A percentile compares a stretch with the other conserved stretches of the same genome.
These are phyloP conservation scores for Glomus cerebriforme DNA, from an alignment of 192 early-diverging fungal genomes.

Conservation along the genomic window DNA sequence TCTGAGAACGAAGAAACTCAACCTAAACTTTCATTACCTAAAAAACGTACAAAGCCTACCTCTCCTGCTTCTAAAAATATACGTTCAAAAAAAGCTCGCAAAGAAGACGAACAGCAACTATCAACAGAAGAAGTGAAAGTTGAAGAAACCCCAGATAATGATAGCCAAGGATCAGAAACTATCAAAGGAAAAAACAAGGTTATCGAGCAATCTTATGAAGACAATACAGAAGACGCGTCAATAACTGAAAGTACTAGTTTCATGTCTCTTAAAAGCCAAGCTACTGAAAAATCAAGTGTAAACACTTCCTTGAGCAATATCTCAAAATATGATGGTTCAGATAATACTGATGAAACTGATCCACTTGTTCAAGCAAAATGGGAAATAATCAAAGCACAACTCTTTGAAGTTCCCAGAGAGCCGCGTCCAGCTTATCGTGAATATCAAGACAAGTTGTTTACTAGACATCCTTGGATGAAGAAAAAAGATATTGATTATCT, in stretches of 20 bases:
- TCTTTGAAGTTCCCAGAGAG: slow-evolving; percentile 3
- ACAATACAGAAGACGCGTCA: background rate
- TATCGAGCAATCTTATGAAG: background rate
- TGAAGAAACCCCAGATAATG: background rate
- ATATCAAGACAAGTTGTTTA: background rate
- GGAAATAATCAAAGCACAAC: slow-evolving; percentile 1
- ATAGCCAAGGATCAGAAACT: background rate
- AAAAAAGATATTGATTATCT: slow-evolving; percentile 20
- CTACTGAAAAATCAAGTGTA: background rate
- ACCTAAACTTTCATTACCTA: background rate
- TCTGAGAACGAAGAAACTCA: background rate
- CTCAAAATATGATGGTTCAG: background rate
- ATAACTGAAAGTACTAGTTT: background rate
- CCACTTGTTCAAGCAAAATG: background rate
- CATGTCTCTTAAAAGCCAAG: background rate
- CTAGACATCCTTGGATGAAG: slow-evolving; percentile 15
- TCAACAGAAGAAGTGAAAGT: background rate
- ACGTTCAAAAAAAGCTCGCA: background rate
- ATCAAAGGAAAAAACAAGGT: background rate
- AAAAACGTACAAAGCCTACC: background rate
- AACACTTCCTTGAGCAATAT: background rate
- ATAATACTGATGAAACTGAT: background rate
- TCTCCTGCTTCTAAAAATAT: background rate
- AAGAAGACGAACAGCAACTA: background rate
- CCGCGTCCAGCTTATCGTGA: background rate